Evolutionary conservation across 2,329 filamentous ascomycete species (phyloP).

Genomic region (Atkinsonella hypoxylon): DNA sequence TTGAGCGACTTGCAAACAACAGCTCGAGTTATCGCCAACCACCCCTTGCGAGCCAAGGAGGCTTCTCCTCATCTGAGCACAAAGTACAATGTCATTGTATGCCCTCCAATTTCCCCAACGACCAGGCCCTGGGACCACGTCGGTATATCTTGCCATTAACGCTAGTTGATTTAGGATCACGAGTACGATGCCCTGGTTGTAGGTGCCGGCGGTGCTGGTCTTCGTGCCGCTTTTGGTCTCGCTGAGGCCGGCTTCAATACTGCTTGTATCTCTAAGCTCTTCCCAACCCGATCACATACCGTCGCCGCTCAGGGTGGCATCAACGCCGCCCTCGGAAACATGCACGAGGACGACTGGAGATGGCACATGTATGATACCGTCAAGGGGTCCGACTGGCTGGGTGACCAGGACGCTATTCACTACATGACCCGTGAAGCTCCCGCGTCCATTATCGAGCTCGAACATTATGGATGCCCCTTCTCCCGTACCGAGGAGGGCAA

Average conservation of each 20-base stretch:
- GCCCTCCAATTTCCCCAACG: conserved; percentile 19
- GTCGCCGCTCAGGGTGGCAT: conserved; percentile 76
- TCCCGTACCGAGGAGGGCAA: conserved; percentile 91
- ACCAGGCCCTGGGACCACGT: background rate
- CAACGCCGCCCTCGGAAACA: conserved; percentile 83
- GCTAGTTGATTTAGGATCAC: conserved; percentile 54
- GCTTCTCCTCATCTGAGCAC: conserved; percentile 73
- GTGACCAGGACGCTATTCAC: conserved; percentile 94
- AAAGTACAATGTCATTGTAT: conserved; percentile 90
- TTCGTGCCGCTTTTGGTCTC: conserved; percentile 74
- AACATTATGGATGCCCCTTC: conserved; percentile 96
- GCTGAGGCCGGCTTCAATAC: conserved; percentile 85
- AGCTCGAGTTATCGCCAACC: conserved; percentile 80
- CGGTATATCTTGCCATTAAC: background rate
- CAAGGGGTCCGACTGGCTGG: conserved; percentile 95
- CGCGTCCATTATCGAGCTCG: conserved; percentile 82
- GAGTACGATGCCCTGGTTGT: conserved; percentile 97
- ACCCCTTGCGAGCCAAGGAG: conserved; percentile 84
- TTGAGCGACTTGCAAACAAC: background rate
- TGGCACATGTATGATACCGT: conserved; percentile 99
- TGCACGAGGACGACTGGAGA: conserved; percentile 97
- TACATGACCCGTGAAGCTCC: conserved; percentile 97
- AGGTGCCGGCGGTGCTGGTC: conserved; percentile 68
- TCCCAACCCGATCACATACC: conserved; percentile 76
- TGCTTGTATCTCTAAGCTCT: conserved; percentile 77